Evolutionary conservation across 441 rosid genomes (phyloP), one percentile per base, ranked within the genome.

Genomic region (Gossypium laxum): DNA sequence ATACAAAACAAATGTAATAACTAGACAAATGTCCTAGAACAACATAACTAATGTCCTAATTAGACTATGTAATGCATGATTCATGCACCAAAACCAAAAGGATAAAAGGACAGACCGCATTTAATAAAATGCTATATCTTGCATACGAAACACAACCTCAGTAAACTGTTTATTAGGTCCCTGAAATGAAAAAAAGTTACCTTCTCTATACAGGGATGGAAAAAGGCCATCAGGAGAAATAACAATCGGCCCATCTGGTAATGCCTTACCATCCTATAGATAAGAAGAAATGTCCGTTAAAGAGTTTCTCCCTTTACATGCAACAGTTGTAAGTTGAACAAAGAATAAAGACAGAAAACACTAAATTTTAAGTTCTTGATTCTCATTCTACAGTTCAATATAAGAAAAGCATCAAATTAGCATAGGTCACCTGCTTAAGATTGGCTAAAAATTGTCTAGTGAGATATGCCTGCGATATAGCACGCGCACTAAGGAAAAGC

Each of bases 211-310:
- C 68, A 92, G 68, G 30, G 97, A 95, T 61, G 99, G 99, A 78
- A 95, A 85, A 74, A 95, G 85, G 24, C 99, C 99, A 76, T 95
- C 99, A 0, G 99, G 97, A 68, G 99, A 95, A 80, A 92, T 91
- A 73, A 95, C 92, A 75, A 91, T 88, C 17, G 99, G 99, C 34
- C 98, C 99, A 75, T 91, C 96, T 12, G 99, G 98, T 82, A 95
- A 86, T 70, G 90, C 89, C 78, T 85, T 88, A 66, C 98, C 99
- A 47, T 95, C 93, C 99, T 90, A 80, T 38, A 64, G 72, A 77
- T 72, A 63, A 32, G 21, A 77, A 11, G 72, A 56, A 1, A 48
- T n/a, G 48, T n/a, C 30, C 1, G 75, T 70, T 43, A 70, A 58
- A 22, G 15, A 14, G n/a, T 14, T 48, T 7, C 12, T 24, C 43